Evolutionary conservation across 2,329 filamentous ascomycete species (phyloP), one percentile per base, ranked within the genome.

Genomic region (Pseudopithomyces maydicus): DNA sequence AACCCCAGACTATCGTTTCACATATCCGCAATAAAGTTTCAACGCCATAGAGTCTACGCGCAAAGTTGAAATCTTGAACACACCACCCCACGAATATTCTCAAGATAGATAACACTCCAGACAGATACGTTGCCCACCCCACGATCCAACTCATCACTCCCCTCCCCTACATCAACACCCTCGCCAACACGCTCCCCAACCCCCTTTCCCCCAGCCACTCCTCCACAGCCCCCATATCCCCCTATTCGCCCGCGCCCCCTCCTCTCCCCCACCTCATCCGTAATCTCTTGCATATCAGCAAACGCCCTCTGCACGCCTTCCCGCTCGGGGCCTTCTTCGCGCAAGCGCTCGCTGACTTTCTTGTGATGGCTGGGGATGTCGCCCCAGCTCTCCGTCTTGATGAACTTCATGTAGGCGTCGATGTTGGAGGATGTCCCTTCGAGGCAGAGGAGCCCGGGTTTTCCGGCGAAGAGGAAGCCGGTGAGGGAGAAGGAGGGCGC

Each of bases 361-460:
- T 87, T 87, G 59, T 87, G 85, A 55, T 85, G 80, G 17, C 82
- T 78, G 0, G 85, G 85, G 6, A 87, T 87, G 67, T 87, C 85
- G 0, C 84, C 81, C 85, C 85, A 87, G 52, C 82, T 85, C 62
- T 86, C 82, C 6, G 84, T 87, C 71, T 86, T 86, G 73, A 87
- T 87, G 55, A 84, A 86, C 26, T 78, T 82, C 85, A 87, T 87
- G 62, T 85, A 87, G 10, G 79, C 80, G 54, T 87, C 84, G 2
- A 87, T 79, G 23, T 75, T 67, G 7, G 63, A 47, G 0, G 82
- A 81, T 0, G 52, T 67, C 8, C 83, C 83, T 65, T 85, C 83
- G 0, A 85, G 72, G 51, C 82, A 85, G 2, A 85, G 59, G 1
- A 80, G 73, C 1, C 85, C 85, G 0, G 85, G 85, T 58, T 88